Evolutionary conservation across 2,329 filamentous ascomycete species (phyloP).

Genomic region (Diaporthe longicolla): DNA sequence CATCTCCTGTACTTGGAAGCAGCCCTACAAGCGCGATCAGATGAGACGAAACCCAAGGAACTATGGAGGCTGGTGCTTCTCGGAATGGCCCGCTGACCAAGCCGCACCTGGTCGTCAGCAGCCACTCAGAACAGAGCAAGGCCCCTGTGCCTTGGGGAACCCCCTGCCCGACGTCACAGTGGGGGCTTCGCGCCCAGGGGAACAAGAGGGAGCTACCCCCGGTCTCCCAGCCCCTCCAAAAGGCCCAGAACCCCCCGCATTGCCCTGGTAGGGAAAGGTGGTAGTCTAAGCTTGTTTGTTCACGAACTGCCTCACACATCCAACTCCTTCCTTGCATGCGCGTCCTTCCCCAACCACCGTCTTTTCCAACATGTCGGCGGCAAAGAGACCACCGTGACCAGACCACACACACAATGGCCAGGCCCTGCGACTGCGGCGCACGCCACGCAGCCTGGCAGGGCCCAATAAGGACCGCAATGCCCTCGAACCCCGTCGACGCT

Average conservation of each 20-base stretch:
- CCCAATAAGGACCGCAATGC: constrained; percentile 26
- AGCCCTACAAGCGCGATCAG: constrained; percentile 12
- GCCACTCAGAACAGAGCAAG: background rate
- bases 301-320: constrained; percentile 3
- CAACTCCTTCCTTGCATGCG: constrained; percentile 14
- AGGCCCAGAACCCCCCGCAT: constrained; percentile 15
- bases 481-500: background rate
- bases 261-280: background rate
- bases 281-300: no score
- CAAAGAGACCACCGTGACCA: background rate
- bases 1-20: background rate
- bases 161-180: constrained; percentile 24
- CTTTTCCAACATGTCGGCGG: constrained; percentile 19
- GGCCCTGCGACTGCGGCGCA: no score
- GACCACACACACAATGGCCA: constrained; percentile 5
- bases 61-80: background rate
- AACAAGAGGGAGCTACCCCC: background rate
- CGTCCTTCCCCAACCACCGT: constrained; percentile 39
- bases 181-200: background rate
- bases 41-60: constrained; percentile 13
- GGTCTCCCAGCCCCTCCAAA: constrained; percentile 36
- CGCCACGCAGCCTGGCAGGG: background rate
- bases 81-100: constrained; percentile 29
- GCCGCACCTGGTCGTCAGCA: background rate
- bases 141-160: background rate